These are phyloP conservation scores for Venturia asperata DNA, from an alignment of 2,329 filamentous ascomycete genomes.

Conservation along the genomic window DNA sequence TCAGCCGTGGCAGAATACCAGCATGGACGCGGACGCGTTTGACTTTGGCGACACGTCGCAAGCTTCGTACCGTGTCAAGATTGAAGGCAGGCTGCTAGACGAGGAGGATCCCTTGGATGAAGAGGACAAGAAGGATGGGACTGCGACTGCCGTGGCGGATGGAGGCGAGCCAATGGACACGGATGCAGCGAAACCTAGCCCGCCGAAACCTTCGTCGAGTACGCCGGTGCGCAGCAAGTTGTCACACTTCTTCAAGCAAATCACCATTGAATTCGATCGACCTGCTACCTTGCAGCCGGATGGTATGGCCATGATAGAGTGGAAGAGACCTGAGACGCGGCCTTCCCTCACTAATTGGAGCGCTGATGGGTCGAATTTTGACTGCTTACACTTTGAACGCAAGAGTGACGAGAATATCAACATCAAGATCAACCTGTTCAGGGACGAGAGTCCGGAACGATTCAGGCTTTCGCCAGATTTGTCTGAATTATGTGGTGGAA, in stretches of 20 bases:
- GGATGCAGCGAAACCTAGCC: constrained; percentile 38
- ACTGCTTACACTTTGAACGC: constrained; percentile 84
- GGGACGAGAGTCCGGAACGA: constrained; percentile 79
- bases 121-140: constrained; percentile 35
- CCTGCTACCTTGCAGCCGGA: constrained; percentile 59
- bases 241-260: constrained; percentile 75
- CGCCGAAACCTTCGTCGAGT: constrained; percentile 9
- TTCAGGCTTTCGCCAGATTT: constrained; percentile 52
- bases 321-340: constrained; percentile 71
- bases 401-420: constrained; percentile 90
- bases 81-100: constrained; percentile 75
- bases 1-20: constrained; percentile 79
- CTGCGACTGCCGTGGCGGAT: constrained; percentile 32
- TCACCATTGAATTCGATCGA: constrained; percentile 57
- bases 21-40: constrained; percentile 64
- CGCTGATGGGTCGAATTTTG: constrained; percentile 64
- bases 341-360: constrained; percentile 36
- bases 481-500: constrained; percentile 15
- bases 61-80: constrained; percentile 81
- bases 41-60: constrained; percentile 73
- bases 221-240: constrained; percentile 47
- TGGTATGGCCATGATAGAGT: constrained; percentile 61
- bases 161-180: constrained; percentile 55
- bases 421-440: constrained; percentile 75
- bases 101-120: constrained; percentile 44